Base-by-base conservation (phyloP, 768 basidiomycete species). In the Mycena chlorophos region DNA sequence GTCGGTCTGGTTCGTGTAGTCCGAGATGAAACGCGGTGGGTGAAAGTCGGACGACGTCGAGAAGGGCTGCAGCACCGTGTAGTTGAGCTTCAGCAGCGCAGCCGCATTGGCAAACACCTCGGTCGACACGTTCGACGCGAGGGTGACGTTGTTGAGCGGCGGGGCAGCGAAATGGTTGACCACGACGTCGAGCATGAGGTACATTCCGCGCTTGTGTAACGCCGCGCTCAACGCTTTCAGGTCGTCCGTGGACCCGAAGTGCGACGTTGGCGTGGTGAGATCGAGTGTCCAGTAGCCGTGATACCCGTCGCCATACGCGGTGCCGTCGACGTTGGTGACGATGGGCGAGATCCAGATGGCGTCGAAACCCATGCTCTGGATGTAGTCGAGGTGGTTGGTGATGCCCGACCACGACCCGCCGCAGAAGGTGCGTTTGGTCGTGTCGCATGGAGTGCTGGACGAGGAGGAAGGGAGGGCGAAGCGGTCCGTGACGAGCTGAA, bases 281-380 rank as follows among this genome's bases (percentile, higher is more conserved):
- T 89, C 79, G 48, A 75, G 71, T 27, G 84, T 60, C 73, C 73
- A 74, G 59, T 75, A 75, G 29, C 88, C 87, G 61, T 89, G 88
- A 65, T 90, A 91, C 16, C 86, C 75, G 60, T 88, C 83, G 26
- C 88, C 87, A 64, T 87, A 87, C 2, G 78, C 71, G 1, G 85
- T 86, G 40, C 78, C 80, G 23, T 83, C 73, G 48, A 84, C 80
- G 65, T 88, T 88, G 66, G 81, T 72, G 19, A 81, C 82, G 20
- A 89, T 75, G 3, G 89, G 89, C 51, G 86, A 87, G 56, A 88
- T 88, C 88, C 87, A 89, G 42, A 88, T 74, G 68, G 88, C 86
- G 47, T 88, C 87, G 68, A 89, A 89, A 2, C 88, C 89, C 66
- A 87, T 83, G 38, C 76, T 63, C 61, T 87, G 81, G 58, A 91